phyloP scores from a whole-genome alignment of 768 basidiomycete genomes.

The Auricularia sp. region DNA sequence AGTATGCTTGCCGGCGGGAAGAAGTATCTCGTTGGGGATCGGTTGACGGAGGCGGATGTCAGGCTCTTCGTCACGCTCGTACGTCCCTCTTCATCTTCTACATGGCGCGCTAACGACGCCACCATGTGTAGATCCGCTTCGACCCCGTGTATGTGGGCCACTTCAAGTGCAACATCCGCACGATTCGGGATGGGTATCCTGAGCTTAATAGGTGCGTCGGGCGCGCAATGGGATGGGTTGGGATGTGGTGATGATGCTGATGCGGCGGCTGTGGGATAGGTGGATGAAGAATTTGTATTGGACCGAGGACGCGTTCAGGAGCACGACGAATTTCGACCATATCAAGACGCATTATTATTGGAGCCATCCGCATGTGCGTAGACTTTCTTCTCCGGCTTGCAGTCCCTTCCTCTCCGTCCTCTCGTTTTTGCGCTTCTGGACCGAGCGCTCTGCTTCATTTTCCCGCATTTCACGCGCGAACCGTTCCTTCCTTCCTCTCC shows the following conservation, averaged over 20 bases:
- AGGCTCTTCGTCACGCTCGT: constrained; percentile 34
- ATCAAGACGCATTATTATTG: constrained; percentile 71
- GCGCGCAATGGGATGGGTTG: no score
- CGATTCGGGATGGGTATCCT: constrained; percentile 33
- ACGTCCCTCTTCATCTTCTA: not conserved
- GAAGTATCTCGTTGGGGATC: constrained; percentile 30
- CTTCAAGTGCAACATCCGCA: constrained; percentile 34
- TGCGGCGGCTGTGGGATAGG: constrained; percentile 22
- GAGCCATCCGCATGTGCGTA: constrained; percentile 28
- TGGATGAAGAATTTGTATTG: constrained; percentile 89
- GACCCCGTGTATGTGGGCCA: constrained; percentile 33
- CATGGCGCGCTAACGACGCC: not conserved
- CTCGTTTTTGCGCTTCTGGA: no score
- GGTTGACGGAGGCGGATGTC: constrained; percentile 22
- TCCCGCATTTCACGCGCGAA: no score
- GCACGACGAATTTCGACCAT: constrained; percentile 81
- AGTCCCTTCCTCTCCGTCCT: no score
- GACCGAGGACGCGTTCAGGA: constrained; percentile 78
- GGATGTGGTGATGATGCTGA: not conserved
- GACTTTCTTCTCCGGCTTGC: no score
- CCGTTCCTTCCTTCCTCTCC: no score
- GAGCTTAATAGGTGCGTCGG: not conserved
- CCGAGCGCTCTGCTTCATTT: no score
- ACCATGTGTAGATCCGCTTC: constrained; percentile 18
- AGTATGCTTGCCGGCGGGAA: constrained; percentile 27